Conservation (phyloP, 768 basidiomycete species). For the Hemileccinum impolitum region DNA sequence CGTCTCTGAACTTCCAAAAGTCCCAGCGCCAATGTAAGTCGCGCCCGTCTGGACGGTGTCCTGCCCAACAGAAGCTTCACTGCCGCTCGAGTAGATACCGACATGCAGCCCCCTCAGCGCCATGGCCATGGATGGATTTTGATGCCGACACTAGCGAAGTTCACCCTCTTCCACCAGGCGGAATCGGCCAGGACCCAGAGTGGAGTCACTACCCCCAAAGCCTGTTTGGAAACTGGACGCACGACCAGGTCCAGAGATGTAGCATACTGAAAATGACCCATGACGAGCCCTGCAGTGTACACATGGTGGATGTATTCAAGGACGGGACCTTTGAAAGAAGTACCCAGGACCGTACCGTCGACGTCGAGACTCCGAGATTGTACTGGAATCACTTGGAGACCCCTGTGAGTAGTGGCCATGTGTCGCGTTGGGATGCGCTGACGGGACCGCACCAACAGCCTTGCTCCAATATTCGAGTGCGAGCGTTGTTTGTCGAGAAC, state of each 20-base stretch:
- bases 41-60: not conserved
- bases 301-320: conserved; percentile 23
- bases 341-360: not conserved
- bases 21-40: conserved; percentile 28
- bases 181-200: conserved; percentile 4
- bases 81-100: conserved; percentile 25
- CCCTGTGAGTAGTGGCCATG: conserved; percentile 30
- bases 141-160: conserved; percentile 25
- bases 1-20: conserved; percentile 14
- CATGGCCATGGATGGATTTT: conserved; percentile 43
- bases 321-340: conserved; percentile 17
- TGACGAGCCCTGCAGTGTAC: conserved; percentile 14
- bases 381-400: conserved; percentile 32
- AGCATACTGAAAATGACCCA: conserved; percentile 18
- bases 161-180: conserved; percentile 15
- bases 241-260: conserved; percentile 30
- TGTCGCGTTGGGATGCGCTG: not conserved
- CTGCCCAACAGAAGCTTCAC: not conserved
- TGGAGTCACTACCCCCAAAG: conserved; percentile 32
- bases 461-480: conserved; percentile 39
- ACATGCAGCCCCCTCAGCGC: conserved; percentile 40
- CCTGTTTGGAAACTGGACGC: conserved; percentile 35
- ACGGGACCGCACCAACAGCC: conserved; percentile 13
- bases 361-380: conserved; percentile 14
- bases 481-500: conserved; percentile 51